Evolutionary conservation across 805 yeast species (phyloP).

Genomic region (Metschnikowia amazonensis): DNA sequence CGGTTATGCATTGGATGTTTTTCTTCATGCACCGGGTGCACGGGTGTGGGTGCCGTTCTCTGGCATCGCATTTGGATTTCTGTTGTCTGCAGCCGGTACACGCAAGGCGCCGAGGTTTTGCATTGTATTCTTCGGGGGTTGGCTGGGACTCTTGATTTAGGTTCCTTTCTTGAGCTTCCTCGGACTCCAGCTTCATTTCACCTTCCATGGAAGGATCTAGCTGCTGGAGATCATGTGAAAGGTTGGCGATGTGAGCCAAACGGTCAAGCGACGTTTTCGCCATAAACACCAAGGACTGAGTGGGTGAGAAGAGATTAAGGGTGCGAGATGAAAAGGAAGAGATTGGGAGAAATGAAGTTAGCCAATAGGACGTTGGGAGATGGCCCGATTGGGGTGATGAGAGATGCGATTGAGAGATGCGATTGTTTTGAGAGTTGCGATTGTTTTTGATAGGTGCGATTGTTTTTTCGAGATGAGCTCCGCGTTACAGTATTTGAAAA

Average conservation of each 20-base stretch:
- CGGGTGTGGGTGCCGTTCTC: conserved; percentile 66
- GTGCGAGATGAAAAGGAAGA: neutral
- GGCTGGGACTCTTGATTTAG: neutral
- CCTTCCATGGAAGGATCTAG: conserved; percentile 11
- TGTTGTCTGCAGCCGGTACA: conserved; percentile 97
- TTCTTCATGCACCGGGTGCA: conserved; percentile 80
- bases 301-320: no score
- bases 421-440: no score
- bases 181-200: conserved; percentile 7
- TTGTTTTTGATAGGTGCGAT: no score
- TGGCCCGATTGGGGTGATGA: no score
- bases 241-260: conserved; percentile 42
- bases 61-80: conserved; percentile 87
- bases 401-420: no score
- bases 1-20: conserved; percentile 64
- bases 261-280: conserved; percentile 33
- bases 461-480: neutral
- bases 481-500: no score
- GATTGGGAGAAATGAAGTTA: no score
- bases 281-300: no score
- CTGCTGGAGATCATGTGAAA: conserved; percentile 38
- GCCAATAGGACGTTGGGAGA: no score
- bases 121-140: conserved; percentile 6
- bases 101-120: conserved; percentile 60
- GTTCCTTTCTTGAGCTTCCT: neutral